Percentiles rank a stretch among this genome's conserved stretches.
Conservation (phyloP, 208 protist species). For the Leishmania gerbilli region DNA sequence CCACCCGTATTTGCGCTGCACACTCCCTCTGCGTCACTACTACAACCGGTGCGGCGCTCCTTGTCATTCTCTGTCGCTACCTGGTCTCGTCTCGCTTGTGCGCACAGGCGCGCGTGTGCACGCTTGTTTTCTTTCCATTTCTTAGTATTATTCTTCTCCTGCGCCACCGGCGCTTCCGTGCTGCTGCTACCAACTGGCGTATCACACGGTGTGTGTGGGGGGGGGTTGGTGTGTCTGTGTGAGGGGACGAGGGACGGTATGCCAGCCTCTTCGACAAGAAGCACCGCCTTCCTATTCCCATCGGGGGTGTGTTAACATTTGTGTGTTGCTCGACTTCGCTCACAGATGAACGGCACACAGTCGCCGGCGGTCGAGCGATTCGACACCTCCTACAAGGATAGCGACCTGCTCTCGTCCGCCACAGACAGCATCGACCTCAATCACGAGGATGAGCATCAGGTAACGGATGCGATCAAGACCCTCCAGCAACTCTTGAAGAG, state of each 20-base stretch:
- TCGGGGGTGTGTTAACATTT: background rate
- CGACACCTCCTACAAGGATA: conserved; percentile 4
- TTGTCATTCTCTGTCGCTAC: background rate
- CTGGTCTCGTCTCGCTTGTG: background rate
- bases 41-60: background rate
- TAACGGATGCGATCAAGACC: conserved; percentile 17
- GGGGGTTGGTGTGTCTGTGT: no score
- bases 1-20: no score
- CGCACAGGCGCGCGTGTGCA: no score
- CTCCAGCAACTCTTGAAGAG: conserved; percentile 16
- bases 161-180: background rate
- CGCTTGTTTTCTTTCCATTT: no score
- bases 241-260: background rate
- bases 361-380: background rate
- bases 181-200: background rate
- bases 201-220: background rate
- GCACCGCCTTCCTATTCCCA: background rate
- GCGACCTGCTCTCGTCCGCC: conserved; percentile 5
- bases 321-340: background rate
- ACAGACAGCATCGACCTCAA: conserved; percentile 23
- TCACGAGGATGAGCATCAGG: background rate
- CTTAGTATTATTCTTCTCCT: background rate
- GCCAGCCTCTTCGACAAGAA: background rate
- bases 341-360: background rate
- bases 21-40: no score